Conservation (phyloP, 257 asterid genomes). For the Buddleja alternifolia region DNA sequence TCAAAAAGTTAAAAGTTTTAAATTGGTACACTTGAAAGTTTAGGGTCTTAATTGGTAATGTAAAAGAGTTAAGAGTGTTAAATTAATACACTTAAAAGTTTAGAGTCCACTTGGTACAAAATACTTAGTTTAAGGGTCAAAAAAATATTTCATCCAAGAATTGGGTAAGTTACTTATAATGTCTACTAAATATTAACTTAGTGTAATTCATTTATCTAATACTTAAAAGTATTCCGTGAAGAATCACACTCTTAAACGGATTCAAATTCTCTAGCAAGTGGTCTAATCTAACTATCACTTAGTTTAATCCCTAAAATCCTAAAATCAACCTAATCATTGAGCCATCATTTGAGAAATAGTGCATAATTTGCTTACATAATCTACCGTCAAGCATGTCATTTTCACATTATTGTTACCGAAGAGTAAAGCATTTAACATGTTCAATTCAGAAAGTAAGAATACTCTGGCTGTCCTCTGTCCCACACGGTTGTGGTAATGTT, state of each 20-base stretch:
- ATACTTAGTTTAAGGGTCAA: no score
- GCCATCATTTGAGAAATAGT: slow-evolving; percentile 11
- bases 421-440: slow-evolving; percentile 13
- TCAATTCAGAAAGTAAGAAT: neutral
- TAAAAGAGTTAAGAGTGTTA: no score
- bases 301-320: neutral
- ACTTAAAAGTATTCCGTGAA: no score
- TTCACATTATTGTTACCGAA: slow-evolving; percentile 16
- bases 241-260: neutral
- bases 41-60: no score
- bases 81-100: no score
- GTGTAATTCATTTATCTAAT: no score
- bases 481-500: slow-evolving; percentile 2
- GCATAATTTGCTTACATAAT: slow-evolving; percentile 5
- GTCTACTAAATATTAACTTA: no score
- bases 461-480: neutral
- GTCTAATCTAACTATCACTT: neutral
- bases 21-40: no score
- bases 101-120: no score
- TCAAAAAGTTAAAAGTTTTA: no score
- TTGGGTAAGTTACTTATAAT: no score
- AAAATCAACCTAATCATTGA: neutral
- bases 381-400: slow-evolving; percentile 13
- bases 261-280: neutral
- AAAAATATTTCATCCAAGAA: no score